Conservation (phyloP, 2,329 filamentous ascomycete genomes). For the Myotisia sp. region DNA sequence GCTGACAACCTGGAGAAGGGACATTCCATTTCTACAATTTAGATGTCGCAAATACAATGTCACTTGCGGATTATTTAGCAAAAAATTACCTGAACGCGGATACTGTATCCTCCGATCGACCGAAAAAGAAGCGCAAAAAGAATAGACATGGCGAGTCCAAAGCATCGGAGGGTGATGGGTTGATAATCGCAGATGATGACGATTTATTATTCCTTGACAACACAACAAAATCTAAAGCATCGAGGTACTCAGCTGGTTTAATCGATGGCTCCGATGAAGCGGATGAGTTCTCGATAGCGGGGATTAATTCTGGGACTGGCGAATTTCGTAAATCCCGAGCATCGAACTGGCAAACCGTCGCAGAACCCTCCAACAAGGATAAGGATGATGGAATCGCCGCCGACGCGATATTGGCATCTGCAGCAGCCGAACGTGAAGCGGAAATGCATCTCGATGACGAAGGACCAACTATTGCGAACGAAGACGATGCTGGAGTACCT, state of each 20-base stretch:
- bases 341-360: conserved; percentile 62
- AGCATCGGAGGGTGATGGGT: conserved; percentile 19
- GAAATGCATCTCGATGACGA: conserved; percentile 34
- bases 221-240: conserved; percentile 11
- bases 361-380: conserved; percentile 23
- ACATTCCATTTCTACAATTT: no score
- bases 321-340: conserved; percentile 53
- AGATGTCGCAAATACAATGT: conserved; percentile 15
- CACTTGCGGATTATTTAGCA: conserved; percentile 72
- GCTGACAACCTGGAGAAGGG: no score
- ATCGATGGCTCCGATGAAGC: conserved; percentile 18
- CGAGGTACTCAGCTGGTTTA: background rate
- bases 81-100: conserved; percentile 75
- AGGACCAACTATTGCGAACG: conserved; percentile 28
- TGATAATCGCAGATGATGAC: conserved; percentile 27
- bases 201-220: conserved; percentile 22
- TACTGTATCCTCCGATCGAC: conserved; percentile 27
- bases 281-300: no score
- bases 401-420: conserved; percentile 62
- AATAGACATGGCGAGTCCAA: conserved; percentile 41
- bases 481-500: conserved; percentile 26
- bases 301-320: no score
- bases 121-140: conserved; percentile 45
- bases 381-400: conserved; percentile 50
- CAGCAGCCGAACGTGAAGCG: conserved; percentile 52